Evolutionary conservation across 345 rosid genomes (phyloP), one percentile per base, ranked within the genome.

Genomic region (Conringia planisiliqua): DNA sequence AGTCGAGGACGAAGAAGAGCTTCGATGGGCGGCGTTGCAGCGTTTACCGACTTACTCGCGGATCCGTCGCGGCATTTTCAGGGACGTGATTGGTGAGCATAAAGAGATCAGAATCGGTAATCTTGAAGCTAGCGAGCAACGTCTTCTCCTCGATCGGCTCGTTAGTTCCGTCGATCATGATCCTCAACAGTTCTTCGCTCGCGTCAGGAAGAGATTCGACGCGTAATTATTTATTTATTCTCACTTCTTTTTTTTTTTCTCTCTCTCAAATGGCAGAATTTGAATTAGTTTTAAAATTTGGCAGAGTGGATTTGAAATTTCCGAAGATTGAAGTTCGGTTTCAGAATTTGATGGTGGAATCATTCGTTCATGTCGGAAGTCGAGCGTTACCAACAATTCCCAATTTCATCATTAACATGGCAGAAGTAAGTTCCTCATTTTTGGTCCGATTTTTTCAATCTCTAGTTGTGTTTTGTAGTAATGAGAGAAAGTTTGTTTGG

Each of bases 381-480:
- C 80, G 99, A 61, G 99, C 97, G 18, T 84, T 95, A 48, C 99
- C 99, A 47, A 95, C 97, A 8, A 89, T 95, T 82, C 96, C 96
- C 24, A 95, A 95, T 82, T 95, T 92, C 74, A 82, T 95, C 40
- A 82, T 85, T 82, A 90, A 95, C 86, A 90, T 88, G 92, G 62
- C 92, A 4, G 97, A 95, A 90, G 99, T 95, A 83, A 24, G 12
- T 62, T 26, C 18, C 6, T n/a, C 8, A 8, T n/a, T 9, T 57
- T 17, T 14, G 29, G 0, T 29, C 10, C 6, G 5, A 30, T 30
- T 30, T 4, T 30, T 30, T 4, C 1, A 10, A 50, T 63, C 10
- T 27, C 36, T 0, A 9, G 10, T 10, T 42, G 61, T 50, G 9
- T 61, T 51, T 52, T 43, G n/a, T 16, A 12, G 42, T 32, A 57